phyloP scores from a whole-genome alignment of 371 early-diverging fungal species.

The Rhizopus arrhizus region DNA sequence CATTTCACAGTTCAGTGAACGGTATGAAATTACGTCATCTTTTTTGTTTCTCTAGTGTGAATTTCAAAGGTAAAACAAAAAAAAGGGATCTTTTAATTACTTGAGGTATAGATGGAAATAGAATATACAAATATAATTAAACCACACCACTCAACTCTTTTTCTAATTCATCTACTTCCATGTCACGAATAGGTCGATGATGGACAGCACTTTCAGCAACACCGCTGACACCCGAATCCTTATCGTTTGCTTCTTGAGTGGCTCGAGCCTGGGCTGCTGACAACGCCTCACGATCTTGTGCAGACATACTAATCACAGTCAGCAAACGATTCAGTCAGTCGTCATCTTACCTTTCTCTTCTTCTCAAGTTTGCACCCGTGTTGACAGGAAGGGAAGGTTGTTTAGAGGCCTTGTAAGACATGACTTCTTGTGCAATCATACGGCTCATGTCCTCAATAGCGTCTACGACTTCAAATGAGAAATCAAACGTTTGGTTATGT shows the following conservation, averaged over 20 bases:
- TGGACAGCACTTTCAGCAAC: slow-evolving; percentile 31
- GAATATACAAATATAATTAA: slow-evolving; percentile 10
- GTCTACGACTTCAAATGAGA: slow-evolving; percentile 89
- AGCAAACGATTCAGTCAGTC: not conserved
- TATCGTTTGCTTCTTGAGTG: slow-evolving; percentile 18
- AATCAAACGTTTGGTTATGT: slow-evolving; percentile 80
- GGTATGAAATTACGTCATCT: no score
- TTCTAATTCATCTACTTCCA: slow-evolving; percentile 66
- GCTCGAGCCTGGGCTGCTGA: slow-evolving; percentile 44
- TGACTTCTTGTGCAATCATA: slow-evolving; percentile 91
- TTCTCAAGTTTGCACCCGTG: slow-evolving; percentile 40
- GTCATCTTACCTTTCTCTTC: slow-evolving; percentile 46
- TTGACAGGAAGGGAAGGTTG: slow-evolving; percentile 26
- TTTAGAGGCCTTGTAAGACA: slow-evolving; percentile 60
- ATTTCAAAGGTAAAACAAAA: no score
- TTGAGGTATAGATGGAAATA: no score
- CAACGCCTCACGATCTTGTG: slow-evolving; percentile 53
- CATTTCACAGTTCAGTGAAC: no score
- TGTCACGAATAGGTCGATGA: slow-evolving; percentile 34
- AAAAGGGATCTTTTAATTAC: no score
- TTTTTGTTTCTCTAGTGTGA: no score
- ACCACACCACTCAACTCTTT: slow-evolving; percentile 60
- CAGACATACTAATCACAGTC: slow-evolving; percentile 37
- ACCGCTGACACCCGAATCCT: slow-evolving; percentile 7
- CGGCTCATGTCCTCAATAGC: slow-evolving; percentile 87